A percentile compares a stretch with the other conserved stretches of the same genome.
Evolutionary conservation across 73 alveolate species (phyloP).

Genomic region (Paramecium sonneborni): DNA sequence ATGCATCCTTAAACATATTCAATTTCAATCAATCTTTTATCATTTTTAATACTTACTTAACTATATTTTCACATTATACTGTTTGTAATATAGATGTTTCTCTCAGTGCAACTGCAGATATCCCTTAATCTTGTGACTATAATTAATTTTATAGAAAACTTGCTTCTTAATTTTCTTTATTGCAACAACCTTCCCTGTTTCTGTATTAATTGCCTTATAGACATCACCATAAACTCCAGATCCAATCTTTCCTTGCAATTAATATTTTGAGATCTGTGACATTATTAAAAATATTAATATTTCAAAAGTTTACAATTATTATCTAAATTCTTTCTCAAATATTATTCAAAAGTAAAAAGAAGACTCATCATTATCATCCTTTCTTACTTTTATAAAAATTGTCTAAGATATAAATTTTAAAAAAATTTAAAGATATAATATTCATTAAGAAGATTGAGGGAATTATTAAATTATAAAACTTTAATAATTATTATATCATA

Average conservation of each 20-base stretch:
- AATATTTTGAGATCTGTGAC: constrained; percentile 6
- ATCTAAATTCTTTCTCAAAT: not conserved
- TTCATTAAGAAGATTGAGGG: no score
- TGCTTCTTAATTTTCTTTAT: constrained; percentile 86
- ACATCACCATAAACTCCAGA: constrained; percentile 97
- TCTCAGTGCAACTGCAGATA: constrained; percentile 37
- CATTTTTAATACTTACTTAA: not conserved
- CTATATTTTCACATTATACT: not conserved
- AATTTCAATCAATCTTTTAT: not conserved
- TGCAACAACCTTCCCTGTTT: constrained; percentile 92
- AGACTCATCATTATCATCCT: not conserved
- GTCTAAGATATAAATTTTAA: no score
- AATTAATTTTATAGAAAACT: not conserved
- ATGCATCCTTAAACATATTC: constrained; percentile 34
- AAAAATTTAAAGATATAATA: no score
- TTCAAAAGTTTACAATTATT: not conserved
- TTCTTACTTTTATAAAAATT: no score
- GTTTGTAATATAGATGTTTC: constrained; percentile 17
- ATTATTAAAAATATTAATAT: not conserved
- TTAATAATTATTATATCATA: no score
- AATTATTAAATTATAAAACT: no score
- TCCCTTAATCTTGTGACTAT: constrained; percentile 30
- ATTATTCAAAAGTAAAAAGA: not conserved
- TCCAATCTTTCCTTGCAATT: constrained; percentile 77
- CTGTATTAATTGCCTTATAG: constrained; percentile 86